Conservation (phyloP, 2,329 filamentous ascomycete genomes). For the Diplocarpon rosae region DNA sequence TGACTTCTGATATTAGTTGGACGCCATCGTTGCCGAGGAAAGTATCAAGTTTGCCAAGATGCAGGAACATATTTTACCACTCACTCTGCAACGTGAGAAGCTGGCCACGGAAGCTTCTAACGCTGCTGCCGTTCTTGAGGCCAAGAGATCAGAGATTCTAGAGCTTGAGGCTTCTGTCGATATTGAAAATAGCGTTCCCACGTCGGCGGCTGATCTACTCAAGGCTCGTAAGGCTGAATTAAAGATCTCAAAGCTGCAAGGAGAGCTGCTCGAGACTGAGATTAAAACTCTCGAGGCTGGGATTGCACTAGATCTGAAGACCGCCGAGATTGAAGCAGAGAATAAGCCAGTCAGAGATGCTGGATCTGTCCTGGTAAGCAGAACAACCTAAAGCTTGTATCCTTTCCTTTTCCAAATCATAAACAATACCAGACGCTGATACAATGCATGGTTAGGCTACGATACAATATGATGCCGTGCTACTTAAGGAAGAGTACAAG, state of each 20-base stretch:
- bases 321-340: not conserved
- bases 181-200: not conserved
- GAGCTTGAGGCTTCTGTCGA: not conserved
- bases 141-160: not conserved
- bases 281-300: slow-evolving; percentile 1
- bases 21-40: no score
- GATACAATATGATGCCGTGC: no score
- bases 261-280: not conserved
- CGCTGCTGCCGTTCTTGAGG: not conserved
- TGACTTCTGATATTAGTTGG: no score
- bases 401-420: no score
- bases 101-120: not conserved
- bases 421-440: no score
- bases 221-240: slow-evolving; percentile 3
- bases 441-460: no score
- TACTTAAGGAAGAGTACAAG: no score
- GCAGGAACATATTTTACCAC: not conserved
- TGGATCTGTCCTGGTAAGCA: not conserved
- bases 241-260: not conserved
- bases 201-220: not conserved
- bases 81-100: not conserved
- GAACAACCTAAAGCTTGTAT: not conserved
- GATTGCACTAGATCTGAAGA: slow-evolving; percentile 1
- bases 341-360: not conserved
- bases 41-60: no score